Percentiles rank a stretch among this genome's conserved stretches.
phyloP scores from a whole-genome alignment of 305 asterid genomes.

The Fraxinus dipetala region DNA sequence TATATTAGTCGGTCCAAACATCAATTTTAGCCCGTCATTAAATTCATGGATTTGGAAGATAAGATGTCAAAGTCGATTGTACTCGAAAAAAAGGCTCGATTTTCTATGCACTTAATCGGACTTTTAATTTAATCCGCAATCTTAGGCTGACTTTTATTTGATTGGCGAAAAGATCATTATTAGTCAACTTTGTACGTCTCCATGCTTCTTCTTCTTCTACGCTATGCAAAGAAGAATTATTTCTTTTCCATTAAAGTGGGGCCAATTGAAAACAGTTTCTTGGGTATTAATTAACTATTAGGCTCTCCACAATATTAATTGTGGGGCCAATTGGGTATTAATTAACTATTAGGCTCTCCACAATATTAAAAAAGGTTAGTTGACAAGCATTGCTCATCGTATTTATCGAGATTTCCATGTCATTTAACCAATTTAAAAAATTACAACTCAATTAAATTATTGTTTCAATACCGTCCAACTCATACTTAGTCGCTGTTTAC shows the following conservation, averaged over 20 bases:
- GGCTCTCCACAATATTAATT: background rate
- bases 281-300: background rate
- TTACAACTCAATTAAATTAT: no score
- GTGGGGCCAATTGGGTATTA: no score
- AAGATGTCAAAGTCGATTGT: slow-evolving; percentile 12
- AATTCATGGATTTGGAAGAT: slow-evolving; percentile 20
- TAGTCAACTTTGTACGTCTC: slow-evolving; percentile 22
- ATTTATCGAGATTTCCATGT: background rate
- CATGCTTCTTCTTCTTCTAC: background rate
- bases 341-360: background rate
- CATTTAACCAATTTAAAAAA: background rate
- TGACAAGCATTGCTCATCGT: background rate
- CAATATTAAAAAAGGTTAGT: background rate
- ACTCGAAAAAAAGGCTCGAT: background rate
- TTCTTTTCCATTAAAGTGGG: slow-evolving; percentile 9
- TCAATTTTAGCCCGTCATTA: background rate
- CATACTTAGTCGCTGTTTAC: no score
- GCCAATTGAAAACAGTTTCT: background rate
- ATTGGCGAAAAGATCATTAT: slow-evolving; percentile 38
- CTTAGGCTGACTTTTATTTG: slow-evolving; percentile 37
- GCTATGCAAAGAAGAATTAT: background rate
- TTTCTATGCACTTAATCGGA: background rate
- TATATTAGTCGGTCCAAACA: background rate
- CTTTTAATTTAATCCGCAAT: slow-evolving; percentile 27
- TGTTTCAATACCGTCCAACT: no score